Conservation (phyloP, 306 rosid species). For the barrel medic (Medicago truncatula) region MtrunA17r5.0-ANR NC_053043.1:40202001-40202500, state of each 20-base stretch:
- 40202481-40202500: slow-evolving; percentile 34
- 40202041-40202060: slow-evolving; percentile 22
- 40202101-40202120: background rate
- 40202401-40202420: background rate
- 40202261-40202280: background rate
- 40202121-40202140: background rate
- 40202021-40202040: slow-evolving; percentile 40
- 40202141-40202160: background rate
- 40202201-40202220: slow-evolving; percentile 76
- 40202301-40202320: slow-evolving; percentile 28
- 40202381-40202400: background rate
- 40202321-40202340: slow-evolving; percentile 28
- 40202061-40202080: background rate
- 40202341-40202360: background rate
- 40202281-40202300: slow-evolving; percentile 45
- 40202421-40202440: slow-evolving; percentile 20
- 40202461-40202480: slow-evolving; percentile 1
- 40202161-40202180: slow-evolving; percentile 47
- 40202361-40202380: background rate
- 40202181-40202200: slow-evolving; percentile 58
- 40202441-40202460: slow-evolving; percentile 25
- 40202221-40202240: too few relatives aligned
- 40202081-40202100: background rate
- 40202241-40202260: background rate
- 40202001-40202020: slow-evolving; percentile 51